A percentile compares a stretch with the other conserved stretches of the same genome.
phyloP scores from a whole-genome alignment of 1,139 yeast species.

The Spathaspora sp. region DNA sequence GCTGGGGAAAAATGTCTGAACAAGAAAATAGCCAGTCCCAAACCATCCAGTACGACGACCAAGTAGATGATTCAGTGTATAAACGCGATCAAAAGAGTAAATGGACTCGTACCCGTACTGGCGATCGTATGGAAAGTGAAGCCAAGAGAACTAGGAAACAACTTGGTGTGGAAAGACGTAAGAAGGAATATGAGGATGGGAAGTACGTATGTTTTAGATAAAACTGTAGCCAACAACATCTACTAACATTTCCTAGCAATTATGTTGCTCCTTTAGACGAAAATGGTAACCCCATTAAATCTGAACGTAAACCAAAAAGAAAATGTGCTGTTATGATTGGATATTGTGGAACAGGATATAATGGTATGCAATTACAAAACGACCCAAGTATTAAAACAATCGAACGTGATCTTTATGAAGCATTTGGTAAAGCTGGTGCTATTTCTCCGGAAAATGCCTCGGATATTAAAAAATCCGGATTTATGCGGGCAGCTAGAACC shows the following conservation, averaged over 20 bases:
- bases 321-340: slow-evolving; percentile 94
- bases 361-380: slow-evolving; percentile 85
- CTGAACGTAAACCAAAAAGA: slow-evolving; percentile 74
- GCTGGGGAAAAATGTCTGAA: slow-evolving; percentile 1
- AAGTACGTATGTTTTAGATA: slow-evolving; percentile 41
- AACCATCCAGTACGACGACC: slow-evolving; percentile 13
- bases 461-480: slow-evolving; percentile 86
- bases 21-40: background rate
- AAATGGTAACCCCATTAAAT: slow-evolving; percentile 56
- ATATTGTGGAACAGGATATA: slow-evolving; percentile 97
- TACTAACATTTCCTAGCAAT: slow-evolving; percentile 19
- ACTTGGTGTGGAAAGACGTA: slow-evolving; percentile 12
- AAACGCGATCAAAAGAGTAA: slow-evolving; percentile 46
- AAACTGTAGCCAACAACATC: too few species aligned
- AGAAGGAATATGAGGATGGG: slow-evolving; percentile 11
- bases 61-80: slow-evolving; percentile 25
- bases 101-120: slow-evolving; percentile 33
- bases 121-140: slow-evolving; percentile 24
- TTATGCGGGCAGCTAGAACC: slow-evolving; percentile 96
- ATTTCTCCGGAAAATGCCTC: slow-evolving; percentile 84
- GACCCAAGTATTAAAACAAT: slow-evolving; percentile 91
- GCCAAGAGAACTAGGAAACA: slow-evolving; percentile 7
- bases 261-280: slow-evolving; percentile 52
- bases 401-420: slow-evolving; percentile 85
- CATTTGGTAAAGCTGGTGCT: slow-evolving; percentile 87